Evolutionary conservation across 2,329 filamentous ascomycete genomes (phyloP).

Genomic region (Graphiopsis chlorocephala): DNA sequence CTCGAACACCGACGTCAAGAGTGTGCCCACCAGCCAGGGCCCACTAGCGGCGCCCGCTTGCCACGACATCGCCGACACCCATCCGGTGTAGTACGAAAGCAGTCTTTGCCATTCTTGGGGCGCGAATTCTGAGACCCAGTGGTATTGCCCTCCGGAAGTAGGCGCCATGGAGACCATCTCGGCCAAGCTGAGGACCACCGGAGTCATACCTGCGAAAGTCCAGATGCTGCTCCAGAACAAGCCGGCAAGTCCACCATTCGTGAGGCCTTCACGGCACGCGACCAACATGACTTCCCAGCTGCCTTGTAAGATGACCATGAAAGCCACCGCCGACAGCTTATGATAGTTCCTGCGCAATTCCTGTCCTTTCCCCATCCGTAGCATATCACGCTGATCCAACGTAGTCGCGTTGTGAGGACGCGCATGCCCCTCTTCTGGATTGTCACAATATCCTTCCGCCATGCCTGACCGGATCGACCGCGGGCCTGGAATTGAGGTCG

Average conservation of each 20-base stretch:
- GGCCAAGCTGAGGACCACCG: constrained; percentile 33
- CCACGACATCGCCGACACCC: constrained; percentile 22
- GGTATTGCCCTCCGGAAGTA: constrained; percentile 32
- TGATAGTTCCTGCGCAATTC: constrained; percentile 50
- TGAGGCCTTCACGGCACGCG: constrained; percentile 24
- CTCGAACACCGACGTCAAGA: constrained; percentile 30
- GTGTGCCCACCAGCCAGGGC: constrained; percentile 21
- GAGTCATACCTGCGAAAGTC: constrained; percentile 28
- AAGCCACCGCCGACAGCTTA: constrained; percentile 39
- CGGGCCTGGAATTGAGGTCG: too few species aligned
- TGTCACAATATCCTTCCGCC: too few species aligned
- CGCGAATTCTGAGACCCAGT: constrained; percentile 45
- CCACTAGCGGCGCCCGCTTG: constrained; percentile 23
- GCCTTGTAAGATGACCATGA: constrained; percentile 24
- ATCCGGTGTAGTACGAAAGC: constrained; percentile 17
- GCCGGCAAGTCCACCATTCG: constrained; percentile 29
- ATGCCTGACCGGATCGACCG: too few species aligned
- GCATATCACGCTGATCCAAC: too few species aligned
- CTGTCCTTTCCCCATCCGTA: constrained; percentile 48
- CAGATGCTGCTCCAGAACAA: constrained; percentile 33
- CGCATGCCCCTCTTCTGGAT: too few species aligned
- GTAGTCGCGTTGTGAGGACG: too few species aligned
- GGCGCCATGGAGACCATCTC: constrained; percentile 37
- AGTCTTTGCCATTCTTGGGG: constrained; percentile 40
- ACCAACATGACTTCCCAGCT: constrained; percentile 34